These are phyloP conservation scores for Emmonsiellopsis sp. DNA, from an alignment of 2,329 filamentous ascomycete species.

Conservation along the genomic window DNA sequence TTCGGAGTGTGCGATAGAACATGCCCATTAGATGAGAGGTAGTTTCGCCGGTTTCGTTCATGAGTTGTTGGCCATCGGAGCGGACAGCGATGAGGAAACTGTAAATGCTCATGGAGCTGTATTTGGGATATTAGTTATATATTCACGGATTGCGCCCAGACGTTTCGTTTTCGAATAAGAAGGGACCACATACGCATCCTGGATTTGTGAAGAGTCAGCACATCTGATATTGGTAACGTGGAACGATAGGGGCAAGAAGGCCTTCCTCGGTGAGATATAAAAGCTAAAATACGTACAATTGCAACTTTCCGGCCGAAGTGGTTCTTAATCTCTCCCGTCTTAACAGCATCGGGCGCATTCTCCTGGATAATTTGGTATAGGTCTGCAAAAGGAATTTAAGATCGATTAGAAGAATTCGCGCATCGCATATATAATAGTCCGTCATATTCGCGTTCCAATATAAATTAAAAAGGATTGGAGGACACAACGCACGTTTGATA, in stretches of 20 bases:
- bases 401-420: too few species aligned
- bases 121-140: neutral
- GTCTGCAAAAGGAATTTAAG: slow-evolving; percentile 30
- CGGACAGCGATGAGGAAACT: slow-evolving; percentile 96
- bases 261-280: neutral
- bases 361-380: slow-evolving; percentile 78
- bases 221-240: neutral
- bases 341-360: slow-evolving; percentile 89
- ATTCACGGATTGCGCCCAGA: neutral
- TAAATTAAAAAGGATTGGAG: too few species aligned
- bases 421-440: too few species aligned
- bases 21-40: slow-evolving; percentile 98
- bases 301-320: slow-evolving; percentile 98
- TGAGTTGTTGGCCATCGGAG: slow-evolving; percentile 92
- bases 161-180: neutral
- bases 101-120: slow-evolving; percentile 88
- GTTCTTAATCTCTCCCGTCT: slow-evolving; percentile 96
- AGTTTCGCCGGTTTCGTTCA: slow-evolving; percentile 88
- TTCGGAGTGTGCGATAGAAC: slow-evolving; percentile 97
- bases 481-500: slow-evolving; percentile 38
- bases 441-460: too few species aligned
- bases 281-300: slow-evolving; percentile 55
- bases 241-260: slow-evolving; percentile 10
- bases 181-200: slow-evolving; percentile 45
- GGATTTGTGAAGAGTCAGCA: neutral